Conservation (phyloP, 176 grass and related monocot species). For the Areca catechu region DNA sequence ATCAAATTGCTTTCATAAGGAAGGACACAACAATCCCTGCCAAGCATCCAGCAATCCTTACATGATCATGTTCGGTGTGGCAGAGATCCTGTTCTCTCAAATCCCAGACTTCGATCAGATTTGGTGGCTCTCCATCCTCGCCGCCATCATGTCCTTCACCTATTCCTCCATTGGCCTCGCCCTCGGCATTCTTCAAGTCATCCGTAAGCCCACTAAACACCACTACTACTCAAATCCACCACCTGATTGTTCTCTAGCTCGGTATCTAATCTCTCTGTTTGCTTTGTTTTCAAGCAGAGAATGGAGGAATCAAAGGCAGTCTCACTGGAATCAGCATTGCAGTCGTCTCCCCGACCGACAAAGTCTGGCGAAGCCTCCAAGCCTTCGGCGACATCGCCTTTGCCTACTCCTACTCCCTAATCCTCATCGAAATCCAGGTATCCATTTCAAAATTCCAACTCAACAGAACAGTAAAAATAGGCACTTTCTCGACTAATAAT, state of each 20-base stretch:
- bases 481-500: no score
- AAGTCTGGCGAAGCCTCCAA: slow-evolving; percentile 96
- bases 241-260: no score
- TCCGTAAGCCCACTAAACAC: slow-evolving; percentile 22
- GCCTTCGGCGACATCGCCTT: slow-evolving; percentile 97
- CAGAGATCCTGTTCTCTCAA: slow-evolving; percentile 79
- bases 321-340: slow-evolving; percentile 90
- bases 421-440: slow-evolving; percentile 95
- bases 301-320: slow-evolving; percentile 61
- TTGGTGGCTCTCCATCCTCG: slow-evolving; percentile 83
- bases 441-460: neutral
- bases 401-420: slow-evolving; percentile 97
- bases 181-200: slow-evolving; percentile 70
- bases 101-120: slow-evolving; percentile 96
- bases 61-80: slow-evolving; percentile 94
- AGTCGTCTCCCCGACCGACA: slow-evolving; percentile 56
- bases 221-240: neutral
- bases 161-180: slow-evolving; percentile 77
- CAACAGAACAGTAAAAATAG: neutral
- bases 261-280: neutral
- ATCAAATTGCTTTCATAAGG: slow-evolving; percentile 73
- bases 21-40: slow-evolving; percentile 62
- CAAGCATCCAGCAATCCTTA: slow-evolving; percentile 65
- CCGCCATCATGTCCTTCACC: slow-evolving; percentile 94
- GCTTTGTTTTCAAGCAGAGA: slow-evolving; percentile 18